Conservation (phyloP, 2,329 filamentous ascomycete genomes). For the Clathrospora elynae region DNA sequence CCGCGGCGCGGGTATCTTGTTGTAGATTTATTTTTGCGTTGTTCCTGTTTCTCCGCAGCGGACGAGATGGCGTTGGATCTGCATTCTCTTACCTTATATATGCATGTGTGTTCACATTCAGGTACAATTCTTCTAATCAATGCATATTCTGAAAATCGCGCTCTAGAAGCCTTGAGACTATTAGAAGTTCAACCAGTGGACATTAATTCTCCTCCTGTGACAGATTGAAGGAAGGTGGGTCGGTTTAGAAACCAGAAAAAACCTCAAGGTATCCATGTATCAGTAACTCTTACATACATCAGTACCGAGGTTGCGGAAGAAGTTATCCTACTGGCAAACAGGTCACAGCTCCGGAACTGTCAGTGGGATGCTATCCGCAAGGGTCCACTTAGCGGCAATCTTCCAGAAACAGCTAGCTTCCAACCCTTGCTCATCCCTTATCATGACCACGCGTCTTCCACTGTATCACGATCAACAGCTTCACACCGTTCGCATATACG, state of each 20-base stretch:
- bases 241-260: too few species aligned
- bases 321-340: not conserved
- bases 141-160: not conserved
- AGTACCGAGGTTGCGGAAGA: not conserved
- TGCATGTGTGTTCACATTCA: conserved; percentile 1
- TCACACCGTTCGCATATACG: too few species aligned
- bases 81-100: conserved; percentile 4
- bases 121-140: conserved; percentile 9
- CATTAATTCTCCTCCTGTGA: too few species aligned
- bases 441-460: too few species aligned
- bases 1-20: not conserved
- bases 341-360: not conserved
- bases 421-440: not conserved
- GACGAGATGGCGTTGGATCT: not conserved
- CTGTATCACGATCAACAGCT: too few species aligned
- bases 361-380: not conserved
- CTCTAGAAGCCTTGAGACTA: too few species aligned
- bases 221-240: too few species aligned
- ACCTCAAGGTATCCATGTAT: not conserved
- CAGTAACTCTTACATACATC: not conserved
- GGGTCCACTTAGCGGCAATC: not conserved
- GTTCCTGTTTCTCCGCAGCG: conserved; percentile 3
- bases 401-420: not conserved
- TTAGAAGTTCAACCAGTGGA: too few species aligned
- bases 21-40: conserved; percentile 6